Base-by-base conservation (phyloP, 176 grass and related monocot genomes). In the Urochloa ruziziensis region DNA sequence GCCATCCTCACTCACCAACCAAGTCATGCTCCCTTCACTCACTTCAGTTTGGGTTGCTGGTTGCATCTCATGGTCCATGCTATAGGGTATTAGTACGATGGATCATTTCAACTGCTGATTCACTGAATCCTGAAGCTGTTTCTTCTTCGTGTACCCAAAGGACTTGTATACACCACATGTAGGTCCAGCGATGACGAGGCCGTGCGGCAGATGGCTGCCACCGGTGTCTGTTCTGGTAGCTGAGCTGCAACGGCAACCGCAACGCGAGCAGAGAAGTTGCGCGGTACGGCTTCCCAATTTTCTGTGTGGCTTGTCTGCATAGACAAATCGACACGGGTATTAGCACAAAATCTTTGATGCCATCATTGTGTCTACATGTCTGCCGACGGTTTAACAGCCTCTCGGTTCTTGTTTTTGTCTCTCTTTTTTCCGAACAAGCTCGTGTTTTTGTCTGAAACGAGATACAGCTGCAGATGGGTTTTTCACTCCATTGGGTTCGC, bases 121-220 rank as follows among this genome's bases (percentile, higher is more conserved):
- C n/a, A 78, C 65, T 28, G 27, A 42, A 79, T 9, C 21, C 52
- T 14, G 24, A 35, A 21, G 17, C 18, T 53, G 4, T n/a, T n/a
- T n/a, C n/a, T n/a, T n/a, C n/a, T n/a, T n/a, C n/a, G n/a, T n/a
- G n/a, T n/a, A n/a, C n/a, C n/a, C n/a, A n/a, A n/a, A n/a, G 37
- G 7, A 39, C 7, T 16, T 44, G 5, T 64, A 11, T 37, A 52
- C 24, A 46, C 19, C 15, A 44, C 39, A 40, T 40, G 78, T 63
- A 84, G 80, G 47, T 39, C 68, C 49, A 75, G 23, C 54, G 74
- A 84, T 89, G 68, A 89, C 80, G 80, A 39, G 33, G 69, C 60
- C 65, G 36, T 30, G 49, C 48, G 48, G 48, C 67, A 67, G 35
- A 89, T 83, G 53, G 53, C 86, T 44, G 54, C 43, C 79, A 52